Conservation (phyloP, 1,284 basidiomycete species). For the Vanrija pseudolonga region DNA sequence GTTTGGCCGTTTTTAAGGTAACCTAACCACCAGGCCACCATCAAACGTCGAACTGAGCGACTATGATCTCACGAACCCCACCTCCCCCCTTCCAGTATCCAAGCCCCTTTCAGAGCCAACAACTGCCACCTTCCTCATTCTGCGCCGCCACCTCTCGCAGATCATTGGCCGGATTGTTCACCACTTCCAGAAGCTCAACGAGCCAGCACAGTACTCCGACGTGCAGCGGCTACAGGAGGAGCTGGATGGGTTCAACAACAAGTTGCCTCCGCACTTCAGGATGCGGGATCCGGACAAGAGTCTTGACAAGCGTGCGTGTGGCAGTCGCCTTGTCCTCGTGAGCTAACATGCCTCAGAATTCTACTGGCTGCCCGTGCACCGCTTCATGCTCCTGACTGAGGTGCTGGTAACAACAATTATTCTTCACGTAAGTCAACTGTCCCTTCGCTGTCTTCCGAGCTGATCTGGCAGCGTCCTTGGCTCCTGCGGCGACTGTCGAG, state of each 20-base stretch:
- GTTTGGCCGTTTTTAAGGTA: background rate
- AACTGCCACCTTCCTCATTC: constrained; percentile 78
- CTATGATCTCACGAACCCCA: constrained; percentile 44
- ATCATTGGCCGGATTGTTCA: constrained; percentile 91
- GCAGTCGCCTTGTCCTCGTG: background rate
- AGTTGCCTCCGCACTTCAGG: constrained; percentile 61
- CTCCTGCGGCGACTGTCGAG: constrained; percentile 40
- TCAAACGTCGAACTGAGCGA: constrained; percentile 75
- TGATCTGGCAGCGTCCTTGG: constrained; percentile 40
- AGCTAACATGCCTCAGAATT: constrained; percentile 13
- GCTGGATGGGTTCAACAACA: constrained; percentile 68
- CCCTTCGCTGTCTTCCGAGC: background rate
- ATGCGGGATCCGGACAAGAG: constrained; percentile 70
- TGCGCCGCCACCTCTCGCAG: constrained; percentile 73
- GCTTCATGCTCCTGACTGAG: constrained; percentile 47
- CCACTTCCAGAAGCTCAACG: constrained; percentile 86
- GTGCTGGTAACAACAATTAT: constrained; percentile 48
- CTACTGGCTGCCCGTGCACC: constrained; percentile 44
- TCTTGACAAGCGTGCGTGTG: constrained; percentile 57
- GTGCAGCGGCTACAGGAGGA: constrained; percentile 81
- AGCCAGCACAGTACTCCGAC: constrained; percentile 77
- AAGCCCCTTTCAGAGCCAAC: constrained; percentile 61
- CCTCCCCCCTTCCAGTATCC: constrained; percentile 28
- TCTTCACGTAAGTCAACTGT: constrained; percentile 36
- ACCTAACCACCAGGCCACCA: constrained; percentile 56